Evolutionary conservation across 1,139 yeast genomes (phyloP).

Genomic region (Suzukiozyma palmioleophila): DNA sequence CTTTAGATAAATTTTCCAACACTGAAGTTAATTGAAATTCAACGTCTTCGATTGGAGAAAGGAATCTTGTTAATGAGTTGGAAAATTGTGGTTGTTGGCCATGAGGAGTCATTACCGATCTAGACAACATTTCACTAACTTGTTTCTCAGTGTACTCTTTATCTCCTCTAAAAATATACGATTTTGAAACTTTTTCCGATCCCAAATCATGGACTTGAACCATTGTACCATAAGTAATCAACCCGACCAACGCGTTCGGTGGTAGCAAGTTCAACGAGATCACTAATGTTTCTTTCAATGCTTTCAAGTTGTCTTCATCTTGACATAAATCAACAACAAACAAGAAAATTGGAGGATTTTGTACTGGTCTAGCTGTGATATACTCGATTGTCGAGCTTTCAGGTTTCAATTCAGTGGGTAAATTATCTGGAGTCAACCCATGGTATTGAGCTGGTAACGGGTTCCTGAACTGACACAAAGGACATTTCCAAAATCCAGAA

Average conservation of each 20-base stretch:
- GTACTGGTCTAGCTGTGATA: conserved; percentile 82
- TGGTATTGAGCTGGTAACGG: conserved; percentile 89
- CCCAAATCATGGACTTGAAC: conserved; percentile 93
- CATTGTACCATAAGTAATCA: conserved; percentile 91
- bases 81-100: conserved; percentile 24
- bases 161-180: conserved; percentile 89
- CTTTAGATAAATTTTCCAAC: conserved; percentile 73
- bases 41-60: conserved; percentile 79
- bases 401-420: conserved; percentile 83
- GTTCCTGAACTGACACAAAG: conserved; percentile 77
- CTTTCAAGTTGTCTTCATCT: conserved; percentile 86
- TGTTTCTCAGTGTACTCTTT: conserved; percentile 79
- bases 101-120: conserved; percentile 33
- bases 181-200: conserved; percentile 69
- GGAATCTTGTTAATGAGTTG: conserved; percentile 65
- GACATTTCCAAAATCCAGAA: conserved; percentile 87
- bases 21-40: conserved; percentile 83
- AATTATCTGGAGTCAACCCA: conserved; percentile 73
- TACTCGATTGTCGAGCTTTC: conserved; percentile 87
- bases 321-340: conserved; percentile 93
- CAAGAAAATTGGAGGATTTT: conserved; percentile 87
- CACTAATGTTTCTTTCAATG: conserved; percentile 82
- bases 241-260: conserved; percentile 87
- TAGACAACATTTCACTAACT: conserved; percentile 68
- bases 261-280: conserved; percentile 83